Evolutionary conservation across 2,329 filamentous ascomycete genomes (phyloP), one percentile per base, ranked within the genome.

Genomic region (Aspergillus floridensis): DNA sequence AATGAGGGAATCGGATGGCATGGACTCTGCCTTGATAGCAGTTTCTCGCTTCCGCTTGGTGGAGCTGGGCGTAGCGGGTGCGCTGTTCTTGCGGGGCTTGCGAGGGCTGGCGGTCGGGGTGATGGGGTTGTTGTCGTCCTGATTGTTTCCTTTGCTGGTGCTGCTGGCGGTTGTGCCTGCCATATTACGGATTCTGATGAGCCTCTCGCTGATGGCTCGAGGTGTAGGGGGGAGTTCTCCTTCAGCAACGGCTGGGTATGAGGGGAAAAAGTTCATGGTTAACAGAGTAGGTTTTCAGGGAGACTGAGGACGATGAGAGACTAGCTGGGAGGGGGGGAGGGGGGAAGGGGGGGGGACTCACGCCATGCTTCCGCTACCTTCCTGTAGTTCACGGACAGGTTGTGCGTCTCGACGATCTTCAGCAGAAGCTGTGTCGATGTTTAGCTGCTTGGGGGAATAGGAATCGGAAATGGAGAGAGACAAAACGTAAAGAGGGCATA

Each of bases 351-450:
- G 22, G 12, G n/a, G 29, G 19, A 70, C 74, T 65, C 72, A 77
- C 76, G 74, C 77, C 77, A 79, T 26, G 72, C 69, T 4, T 66
- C 69, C 2, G 75, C 69, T 5, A 79, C 69, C 7, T 66, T 70
- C 21, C 68, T 70, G 12, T 66, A 62, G 57, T 79, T 72, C 7
- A 77, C 67, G 4, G 56, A 67, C 2, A 79, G 31, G 0, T 75
- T 64, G 24, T 76, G 75, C 11, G 72, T 76, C 52, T 78, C 73
- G 1, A 79, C 62, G 29, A 79, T 75, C 32, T 76, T 78, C 1
- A 77, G 59, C 0, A 79, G 67, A 6, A 79, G 70, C 76, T 78
- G 49, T 19, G 16, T 26, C 14, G 12, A 2, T n/a, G 52, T 59
- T 59, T 14, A 35, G 11, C 48, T 50, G 50, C 5, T 38, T 14